These are phyloP conservation scores for Hanseniaspora hatyaiensis DNA, from an alignment of 805 yeast genomes.

Conservation along the genomic window DNA sequence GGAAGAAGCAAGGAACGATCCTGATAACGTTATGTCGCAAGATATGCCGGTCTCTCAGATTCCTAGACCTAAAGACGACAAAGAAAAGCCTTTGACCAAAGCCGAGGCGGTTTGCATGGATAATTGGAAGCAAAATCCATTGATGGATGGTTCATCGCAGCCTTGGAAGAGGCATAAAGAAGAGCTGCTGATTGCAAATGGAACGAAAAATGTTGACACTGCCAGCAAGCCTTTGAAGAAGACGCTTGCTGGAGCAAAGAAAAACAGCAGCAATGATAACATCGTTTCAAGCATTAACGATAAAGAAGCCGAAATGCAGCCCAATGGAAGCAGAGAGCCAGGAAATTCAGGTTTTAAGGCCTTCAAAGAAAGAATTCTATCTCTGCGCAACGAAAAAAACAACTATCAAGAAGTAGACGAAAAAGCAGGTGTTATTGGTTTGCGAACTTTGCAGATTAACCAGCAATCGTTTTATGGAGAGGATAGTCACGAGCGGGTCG, in stretches of 20 bases:
- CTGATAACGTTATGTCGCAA: neutral
- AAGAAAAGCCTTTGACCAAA: no score
- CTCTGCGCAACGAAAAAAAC: neutral
- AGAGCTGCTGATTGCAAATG: neutral
- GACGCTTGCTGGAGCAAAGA: neutral
- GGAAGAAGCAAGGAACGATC: neutral
- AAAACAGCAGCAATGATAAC: neutral
- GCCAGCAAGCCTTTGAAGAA: neutral
- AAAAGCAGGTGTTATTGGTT: neutral
- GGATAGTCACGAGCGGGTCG: no score
- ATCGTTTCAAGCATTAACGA: neutral
- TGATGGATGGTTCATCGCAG: conserved; percentile 14
- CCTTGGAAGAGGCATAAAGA: conserved; percentile 10
- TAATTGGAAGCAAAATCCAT: conserved; percentile 8
- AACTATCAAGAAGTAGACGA: neutral
- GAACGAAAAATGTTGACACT: neutral
- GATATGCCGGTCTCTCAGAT: conserved; percentile 8
- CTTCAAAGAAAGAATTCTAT: neutral
- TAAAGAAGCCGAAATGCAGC: neutral
- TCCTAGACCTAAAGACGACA: neutral
- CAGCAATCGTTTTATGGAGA: no score
- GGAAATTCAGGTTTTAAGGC: neutral
- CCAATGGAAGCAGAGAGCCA: neutral
- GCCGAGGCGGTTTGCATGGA: no score
- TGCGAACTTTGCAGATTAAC: no score